phyloP scores from a whole-genome alignment of 202 grass and related monocot genomes.

The Carex arenaria region DNA sequence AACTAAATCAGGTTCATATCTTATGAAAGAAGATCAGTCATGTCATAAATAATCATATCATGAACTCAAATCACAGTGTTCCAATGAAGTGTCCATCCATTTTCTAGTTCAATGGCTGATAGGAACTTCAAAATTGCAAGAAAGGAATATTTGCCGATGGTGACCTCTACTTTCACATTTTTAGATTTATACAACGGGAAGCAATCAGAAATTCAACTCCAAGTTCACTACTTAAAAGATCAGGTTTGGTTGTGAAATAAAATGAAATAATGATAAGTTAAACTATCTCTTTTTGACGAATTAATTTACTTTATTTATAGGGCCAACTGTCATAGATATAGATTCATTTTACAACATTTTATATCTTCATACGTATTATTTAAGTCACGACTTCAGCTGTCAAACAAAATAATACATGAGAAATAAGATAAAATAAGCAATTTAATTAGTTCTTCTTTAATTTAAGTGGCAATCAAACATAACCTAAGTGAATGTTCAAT shows the following conservation, averaged over 20 bases:
- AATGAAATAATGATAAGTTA: too few relatives aligned
- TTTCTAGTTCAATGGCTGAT: neutral
- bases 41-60: neutral
- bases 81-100: neutral
- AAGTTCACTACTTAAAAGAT: neutral
- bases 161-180: neutral
- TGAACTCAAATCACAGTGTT: neutral
- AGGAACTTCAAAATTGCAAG: constrained; percentile 4
- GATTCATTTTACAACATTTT: too few relatives aligned
- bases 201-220: neutral
- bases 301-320: too few relatives aligned
- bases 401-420: too few relatives aligned
- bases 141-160: constrained; percentile 6
- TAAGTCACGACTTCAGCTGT: too few relatives aligned
- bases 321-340: too few relatives aligned
- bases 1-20: neutral
- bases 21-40: neutral
- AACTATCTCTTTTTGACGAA: too few relatives aligned
- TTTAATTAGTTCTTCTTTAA: too few relatives aligned
- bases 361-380: too few relatives aligned
- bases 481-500: neutral
- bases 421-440: too few relatives aligned
- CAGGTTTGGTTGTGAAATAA: too few relatives aligned
- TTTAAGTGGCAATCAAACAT: too few relatives aligned
- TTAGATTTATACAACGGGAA: neutral